Base-by-base conservation (phyloP, 73 alveolate genomes). In the Stentor roeselii region DNA sequence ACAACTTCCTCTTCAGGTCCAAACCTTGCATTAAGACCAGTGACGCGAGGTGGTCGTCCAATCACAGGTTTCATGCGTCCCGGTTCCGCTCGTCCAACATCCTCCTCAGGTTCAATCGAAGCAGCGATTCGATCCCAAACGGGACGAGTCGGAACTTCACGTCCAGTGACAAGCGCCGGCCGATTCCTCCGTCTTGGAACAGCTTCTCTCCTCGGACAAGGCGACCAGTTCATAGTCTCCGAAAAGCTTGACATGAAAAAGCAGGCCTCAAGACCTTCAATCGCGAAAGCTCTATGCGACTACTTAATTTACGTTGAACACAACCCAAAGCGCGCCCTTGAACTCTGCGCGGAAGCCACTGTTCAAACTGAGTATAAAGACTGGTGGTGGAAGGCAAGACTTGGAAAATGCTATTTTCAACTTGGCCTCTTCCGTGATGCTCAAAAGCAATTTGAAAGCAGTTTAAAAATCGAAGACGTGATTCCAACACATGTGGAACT, bases 361-460 rank as follows among this genome's bases (percentile, higher is more conserved):
- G 85, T 87, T 32, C 84, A 86, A 3, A 60, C 90, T 50, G 92
- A 93, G 42, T 97, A 83, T 78, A 87, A 96, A 78, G 99, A 98
- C 88, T 98, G 99, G 99, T 98, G 99, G 99, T 98, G 99, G 99
- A 98, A 96, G 85, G 98, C 96, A 82, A 91, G 99, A 82, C 90
- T 98, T 41, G 99, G 99, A 75, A 98, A 98, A 88, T 95, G 96
- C 84, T 93, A 96, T 88, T 93, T 94, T 82, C 97, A 96, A 92
- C 85, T 93, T 87, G 99, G 99, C n/a, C 85, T 98, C 78, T 89
- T 96, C 74, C 93, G 96, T 59, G 99, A 98, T 39, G 98, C 99
- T 3, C 99, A 98, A 84, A 97, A 95, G 88, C 98, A 98, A 90
- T 93, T 98, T 83, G 83, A 83, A 85, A 90, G 98, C 42, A 94